Evolutionary conservation across 768 basidiomycete species (phyloP).

Genomic region (Lentinula sp.): DNA sequence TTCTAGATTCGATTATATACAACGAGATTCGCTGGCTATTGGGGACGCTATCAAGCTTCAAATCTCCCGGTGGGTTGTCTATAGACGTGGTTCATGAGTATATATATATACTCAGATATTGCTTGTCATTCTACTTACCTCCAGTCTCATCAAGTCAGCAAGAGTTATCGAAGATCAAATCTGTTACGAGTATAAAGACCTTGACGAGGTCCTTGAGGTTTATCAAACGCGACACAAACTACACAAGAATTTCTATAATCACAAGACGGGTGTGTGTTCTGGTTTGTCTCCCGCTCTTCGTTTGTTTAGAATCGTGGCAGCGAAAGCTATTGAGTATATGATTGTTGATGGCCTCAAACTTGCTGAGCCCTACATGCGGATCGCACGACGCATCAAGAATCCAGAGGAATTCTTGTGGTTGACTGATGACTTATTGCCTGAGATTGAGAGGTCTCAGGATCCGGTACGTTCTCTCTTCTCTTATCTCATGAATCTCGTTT

Average conservation of each 20-base stretch:
- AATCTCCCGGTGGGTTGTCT: conserved; percentile 33
- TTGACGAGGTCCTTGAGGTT: conserved; percentile 68
- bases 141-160: conserved; percentile 66
- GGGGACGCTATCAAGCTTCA: conserved; percentile 56
- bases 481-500: not conserved
- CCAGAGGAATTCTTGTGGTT: conserved; percentile 57
- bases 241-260: conserved; percentile 81
- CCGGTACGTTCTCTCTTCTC: conserved; percentile 30
- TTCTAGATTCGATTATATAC: conserved; percentile 74
- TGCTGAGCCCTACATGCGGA: conserved; percentile 60
- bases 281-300: not conserved
- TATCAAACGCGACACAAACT: conserved; percentile 70
- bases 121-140: not conserved
- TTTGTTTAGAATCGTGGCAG: conserved; percentile 23
- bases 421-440: conserved; percentile 60
- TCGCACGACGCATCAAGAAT: conserved; percentile 50
- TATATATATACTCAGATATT: not conserved
- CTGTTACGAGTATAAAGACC: conserved; percentile 79
- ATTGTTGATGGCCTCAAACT: conserved; percentile 66
- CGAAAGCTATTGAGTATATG: conserved; percentile 80
- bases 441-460: conserved; percentile 49
- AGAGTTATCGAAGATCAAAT: conserved; percentile 71
- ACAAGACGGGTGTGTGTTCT: conserved; percentile 55
- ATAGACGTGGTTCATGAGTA: not conserved
- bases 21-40: conserved; percentile 66